phyloP scores from a whole-genome alignment of 176 grass and related monocot species.

The Avena eriantha region DNA sequence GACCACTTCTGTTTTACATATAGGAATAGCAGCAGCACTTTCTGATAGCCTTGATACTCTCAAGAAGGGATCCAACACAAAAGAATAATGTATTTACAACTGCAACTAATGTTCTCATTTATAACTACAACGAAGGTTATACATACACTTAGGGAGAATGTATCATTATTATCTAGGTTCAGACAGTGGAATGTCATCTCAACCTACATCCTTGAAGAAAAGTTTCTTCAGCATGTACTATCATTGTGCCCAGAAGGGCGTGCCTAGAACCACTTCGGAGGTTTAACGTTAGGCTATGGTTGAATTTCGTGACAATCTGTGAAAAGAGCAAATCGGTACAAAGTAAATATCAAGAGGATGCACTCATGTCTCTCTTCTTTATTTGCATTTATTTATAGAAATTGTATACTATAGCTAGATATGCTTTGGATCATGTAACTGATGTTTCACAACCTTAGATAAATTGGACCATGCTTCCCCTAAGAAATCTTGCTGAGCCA shows the following conservation, averaged over 20 bases:
- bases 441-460: slow-evolving; percentile 71
- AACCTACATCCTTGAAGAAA: slow-evolving; percentile 69
- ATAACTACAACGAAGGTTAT: slow-evolving; percentile 30
- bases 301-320: slow-evolving; percentile 87
- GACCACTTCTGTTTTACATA: slow-evolving; percentile 91
- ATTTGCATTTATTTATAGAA: slow-evolving; percentile 27
- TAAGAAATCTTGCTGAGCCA: slow-evolving; percentile 82
- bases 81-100: slow-evolving; percentile 30
- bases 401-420: slow-evolving; percentile 18
- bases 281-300: slow-evolving; percentile 66
- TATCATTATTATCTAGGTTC: slow-evolving; percentile 83
- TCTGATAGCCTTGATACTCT: slow-evolving; percentile 84
- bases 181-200: slow-evolving; percentile 71
- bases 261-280: slow-evolving; percentile 52
- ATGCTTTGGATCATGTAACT: slow-evolving; percentile 30
- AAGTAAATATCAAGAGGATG: slow-evolving; percentile 28
- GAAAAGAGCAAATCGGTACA: slow-evolving; percentile 17
- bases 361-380: background rate
- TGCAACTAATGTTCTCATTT: slow-evolving; percentile 6
- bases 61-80: slow-evolving; percentile 87
- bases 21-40: slow-evolving; percentile 65
- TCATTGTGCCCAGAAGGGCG: slow-evolving; percentile 62
- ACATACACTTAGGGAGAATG: slow-evolving; percentile 92
- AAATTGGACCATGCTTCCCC: slow-evolving; percentile 79
- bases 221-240: slow-evolving; percentile 84